Conservation (phyloP, 768 basidiomycete species). For the Mycena vitilis region DNA sequence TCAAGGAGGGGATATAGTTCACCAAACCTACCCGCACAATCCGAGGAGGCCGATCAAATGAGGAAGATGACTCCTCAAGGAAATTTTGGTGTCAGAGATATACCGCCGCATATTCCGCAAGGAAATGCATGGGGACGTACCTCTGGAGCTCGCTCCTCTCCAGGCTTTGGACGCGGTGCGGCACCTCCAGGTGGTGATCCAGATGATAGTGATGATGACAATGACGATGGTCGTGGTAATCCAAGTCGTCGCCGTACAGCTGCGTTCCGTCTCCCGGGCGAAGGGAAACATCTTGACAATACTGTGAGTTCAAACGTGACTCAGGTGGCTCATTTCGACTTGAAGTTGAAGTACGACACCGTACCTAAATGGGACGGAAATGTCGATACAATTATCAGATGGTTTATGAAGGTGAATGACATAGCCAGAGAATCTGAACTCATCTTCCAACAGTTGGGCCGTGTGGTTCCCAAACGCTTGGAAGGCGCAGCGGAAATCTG, state of each 20-base stretch:
- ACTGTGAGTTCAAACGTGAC: background rate
- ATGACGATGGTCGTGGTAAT: background rate
- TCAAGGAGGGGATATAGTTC: background rate
- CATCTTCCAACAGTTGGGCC: slow-evolving; percentile 44
- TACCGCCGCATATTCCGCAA: background rate
- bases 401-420: slow-evolving; percentile 44
- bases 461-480: slow-evolving; percentile 43
- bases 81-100: background rate
- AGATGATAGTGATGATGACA: slow-evolving; percentile 1
- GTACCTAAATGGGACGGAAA: slow-evolving; percentile 50
- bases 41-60: slow-evolving; percentile 5
- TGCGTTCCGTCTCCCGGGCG: background rate
- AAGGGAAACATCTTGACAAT: background rate
- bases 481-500: slow-evolving; percentile 43
- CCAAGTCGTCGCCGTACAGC: background rate
- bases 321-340: slow-evolving; percentile 38
- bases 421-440: slow-evolving; percentile 34
- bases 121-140: too few species aligned
- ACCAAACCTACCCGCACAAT: background rate
- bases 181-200: background rate
- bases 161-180: background rate
- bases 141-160: too few species aligned
- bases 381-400: slow-evolving; percentile 39
- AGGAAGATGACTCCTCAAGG: slow-evolving; percentile 9
- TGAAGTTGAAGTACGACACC: slow-evolving; percentile 44